A percentile compares a stretch with the other conserved stretches of the same genome.
Conservation (phyloP, 257 asterid species). For the Lavandula angustifolia region DNA sequence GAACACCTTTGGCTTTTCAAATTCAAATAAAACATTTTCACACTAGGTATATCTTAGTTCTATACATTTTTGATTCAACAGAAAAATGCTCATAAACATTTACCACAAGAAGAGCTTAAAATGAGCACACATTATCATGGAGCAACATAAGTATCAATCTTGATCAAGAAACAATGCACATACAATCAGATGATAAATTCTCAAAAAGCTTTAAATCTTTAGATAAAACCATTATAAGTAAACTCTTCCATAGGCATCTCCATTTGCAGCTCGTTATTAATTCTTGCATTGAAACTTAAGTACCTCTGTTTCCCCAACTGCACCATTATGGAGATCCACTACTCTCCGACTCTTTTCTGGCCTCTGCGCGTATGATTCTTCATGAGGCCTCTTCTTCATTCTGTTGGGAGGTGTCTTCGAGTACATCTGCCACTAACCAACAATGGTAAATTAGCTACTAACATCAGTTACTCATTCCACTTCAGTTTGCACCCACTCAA, state of each 20-base stretch:
- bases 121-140: not conserved
- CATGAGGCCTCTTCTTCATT: conserved; percentile 45
- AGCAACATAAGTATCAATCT: not conserved
- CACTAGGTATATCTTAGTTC: not conserved
- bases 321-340: conserved; percentile 17
- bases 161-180: not conserved
- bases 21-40: not conserved
- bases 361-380: conserved; percentile 26
- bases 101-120: not conserved
- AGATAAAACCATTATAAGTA: not conserved
- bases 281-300: conserved; percentile 32
- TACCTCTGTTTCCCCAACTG: not conserved
- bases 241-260: not conserved
- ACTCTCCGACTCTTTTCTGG: conserved; percentile 32
- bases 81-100: not conserved
- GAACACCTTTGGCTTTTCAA: conserved; percentile 14
- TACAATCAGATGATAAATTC: not conserved
- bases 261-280: not conserved
- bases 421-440: conserved; percentile 40
- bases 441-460: conserved; percentile 19
- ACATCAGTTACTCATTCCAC: not conserved
- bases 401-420: conserved; percentile 29
- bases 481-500: conserved; percentile 6
- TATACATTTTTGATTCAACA: not conserved
- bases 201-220: not conserved